Conservation (phyloP, 2,329 filamentous ascomycete species). For the Clarireedia hainanense region DNA sequence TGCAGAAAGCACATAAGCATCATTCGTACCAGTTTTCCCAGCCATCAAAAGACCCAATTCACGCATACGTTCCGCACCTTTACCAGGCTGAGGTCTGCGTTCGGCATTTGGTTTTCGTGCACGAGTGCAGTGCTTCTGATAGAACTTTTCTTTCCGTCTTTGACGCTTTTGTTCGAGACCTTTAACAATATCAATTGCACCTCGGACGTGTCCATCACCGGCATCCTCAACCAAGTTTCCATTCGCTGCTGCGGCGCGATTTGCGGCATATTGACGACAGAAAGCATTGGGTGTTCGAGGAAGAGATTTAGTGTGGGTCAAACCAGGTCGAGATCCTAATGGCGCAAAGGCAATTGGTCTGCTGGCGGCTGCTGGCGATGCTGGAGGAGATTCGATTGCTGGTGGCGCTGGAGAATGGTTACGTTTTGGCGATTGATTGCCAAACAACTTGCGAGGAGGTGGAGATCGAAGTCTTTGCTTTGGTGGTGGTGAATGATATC, state of each 20-base stretch:
- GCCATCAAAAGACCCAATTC: conserved; percentile 85
- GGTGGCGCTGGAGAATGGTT: conserved; percentile 62
- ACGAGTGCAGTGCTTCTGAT: conserved; percentile 74
- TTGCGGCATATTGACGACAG: conserved; percentile 39
- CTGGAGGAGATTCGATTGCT: conserved; percentile 40
- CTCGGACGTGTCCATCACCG: conserved; percentile 62
- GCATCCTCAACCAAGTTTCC: conserved; percentile 31
- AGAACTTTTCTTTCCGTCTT: conserved; percentile 85
- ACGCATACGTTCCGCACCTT: conserved; percentile 87
- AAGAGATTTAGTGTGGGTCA: conserved; percentile 77
- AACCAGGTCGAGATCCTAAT: conserved; percentile 52
- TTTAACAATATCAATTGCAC: conserved; percentile 97
- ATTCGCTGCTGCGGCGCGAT: conserved; percentile 35
- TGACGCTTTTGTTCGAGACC: conserved; percentile 91
- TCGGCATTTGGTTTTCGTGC: conserved; percentile 62
- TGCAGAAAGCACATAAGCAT: conserved; percentile 65
- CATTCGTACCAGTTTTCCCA: conserved; percentile 61
- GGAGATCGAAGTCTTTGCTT: conserved; percentile 30
- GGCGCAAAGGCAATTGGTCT: conserved; percentile 37
- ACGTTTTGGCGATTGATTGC: conserved; percentile 36
- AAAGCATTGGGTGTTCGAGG: conserved; percentile 71
- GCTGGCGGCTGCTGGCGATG: conserved; percentile 44
- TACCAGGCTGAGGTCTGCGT: conserved; percentile 59
- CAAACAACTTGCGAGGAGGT: conserved; percentile 30
- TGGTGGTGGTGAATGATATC: conserved; percentile 31